These are phyloP conservation scores for Chaetomium sp. DNA, from an alignment of 2,329 filamentous ascomycete species.

Conservation along the genomic window DNA sequence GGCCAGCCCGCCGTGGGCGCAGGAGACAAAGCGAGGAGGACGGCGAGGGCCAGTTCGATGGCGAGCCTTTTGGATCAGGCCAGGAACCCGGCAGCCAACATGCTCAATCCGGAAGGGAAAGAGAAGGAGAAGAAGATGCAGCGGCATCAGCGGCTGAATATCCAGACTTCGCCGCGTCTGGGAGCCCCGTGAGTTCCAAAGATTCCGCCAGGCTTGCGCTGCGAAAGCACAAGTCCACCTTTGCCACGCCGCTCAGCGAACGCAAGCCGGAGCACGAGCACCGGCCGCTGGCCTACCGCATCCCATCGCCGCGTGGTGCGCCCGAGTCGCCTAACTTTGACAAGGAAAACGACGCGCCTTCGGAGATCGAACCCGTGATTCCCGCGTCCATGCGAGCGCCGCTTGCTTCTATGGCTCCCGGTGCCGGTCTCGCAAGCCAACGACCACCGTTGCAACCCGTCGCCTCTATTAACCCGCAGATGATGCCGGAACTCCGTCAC, in stretches of 20 bases:
- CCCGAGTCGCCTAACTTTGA: slow-evolving; percentile 60
- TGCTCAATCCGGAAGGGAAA: slow-evolving; percentile 33
- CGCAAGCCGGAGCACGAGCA: slow-evolving; percentile 27
- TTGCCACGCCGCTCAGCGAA: slow-evolving; percentile 25
- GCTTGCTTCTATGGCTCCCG: slow-evolving; percentile 32
- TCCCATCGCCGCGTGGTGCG: slow-evolving; percentile 48
- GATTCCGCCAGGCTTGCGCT: slow-evolving; percentile 36
- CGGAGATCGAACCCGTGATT: slow-evolving; percentile 24
- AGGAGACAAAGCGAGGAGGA: slow-evolving; percentile 62
- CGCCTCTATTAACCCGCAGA: slow-evolving; percentile 33
- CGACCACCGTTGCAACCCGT: slow-evolving; percentile 48
- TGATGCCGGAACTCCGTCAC: background rate
- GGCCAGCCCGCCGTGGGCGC: slow-evolving; percentile 69
- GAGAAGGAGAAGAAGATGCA: slow-evolving; percentile 30
- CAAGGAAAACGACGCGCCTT: slow-evolving; percentile 77
- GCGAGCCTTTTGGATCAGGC: slow-evolving; percentile 13
- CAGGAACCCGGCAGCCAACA: slow-evolving; percentile 27
- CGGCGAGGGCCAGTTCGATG: slow-evolving; percentile 39
- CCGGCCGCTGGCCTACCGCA: slow-evolving; percentile 43
- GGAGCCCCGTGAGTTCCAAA: slow-evolving; percentile 50
- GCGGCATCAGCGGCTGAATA: slow-evolving; percentile 43
- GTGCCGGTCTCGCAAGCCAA: slow-evolving; percentile 34
- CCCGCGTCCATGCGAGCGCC: background rate
- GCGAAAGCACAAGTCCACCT: slow-evolving; percentile 26
- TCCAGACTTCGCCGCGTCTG: slow-evolving; percentile 47